Conservation (phyloP, 2,329 filamentous ascomycete species). For the Aspergillus vadensis region DNA sequence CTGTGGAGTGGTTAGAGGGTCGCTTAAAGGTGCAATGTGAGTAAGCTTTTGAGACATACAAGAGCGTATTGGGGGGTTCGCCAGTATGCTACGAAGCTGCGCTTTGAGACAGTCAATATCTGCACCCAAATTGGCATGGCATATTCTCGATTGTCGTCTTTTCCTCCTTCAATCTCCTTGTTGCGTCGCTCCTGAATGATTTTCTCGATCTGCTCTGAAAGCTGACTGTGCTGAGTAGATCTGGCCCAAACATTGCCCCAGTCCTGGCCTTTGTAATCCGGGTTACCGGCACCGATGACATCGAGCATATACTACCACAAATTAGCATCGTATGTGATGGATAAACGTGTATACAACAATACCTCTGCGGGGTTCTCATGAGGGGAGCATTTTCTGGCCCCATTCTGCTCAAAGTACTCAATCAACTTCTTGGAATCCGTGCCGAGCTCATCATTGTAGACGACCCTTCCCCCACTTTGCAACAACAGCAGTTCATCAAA, state of each 20-base stretch:
- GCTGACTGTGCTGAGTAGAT: conserved; percentile 52
- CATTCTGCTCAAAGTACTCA: conserved; percentile 67
- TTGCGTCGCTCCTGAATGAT: conserved; percentile 53
- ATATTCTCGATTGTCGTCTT: conserved; percentile 61
- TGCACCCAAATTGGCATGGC: conserved; percentile 62
- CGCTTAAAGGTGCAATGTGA: neutral
- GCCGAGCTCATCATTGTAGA: conserved; percentile 86
- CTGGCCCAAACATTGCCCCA: conserved; percentile 64
- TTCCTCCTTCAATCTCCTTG: conserved; percentile 39
- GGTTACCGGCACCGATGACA: conserved; percentile 64
- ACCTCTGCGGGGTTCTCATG: conserved; percentile 71
- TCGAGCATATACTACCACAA: conserved; percentile 78
- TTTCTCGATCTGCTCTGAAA: conserved; percentile 55
- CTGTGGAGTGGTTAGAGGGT: conserved; percentile 32
- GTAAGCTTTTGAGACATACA: conserved; percentile 24
- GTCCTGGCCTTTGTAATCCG: conserved; percentile 61
- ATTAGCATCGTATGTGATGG: neutral
- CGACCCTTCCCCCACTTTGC: conserved; percentile 74
- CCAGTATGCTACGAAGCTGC: conserved; percentile 66
- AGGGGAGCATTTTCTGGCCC: conserved; percentile 60
- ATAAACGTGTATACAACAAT: neutral
- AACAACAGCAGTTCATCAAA: conserved; percentile 82
- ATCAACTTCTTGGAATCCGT: conserved; percentile 72
- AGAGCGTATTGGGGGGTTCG: conserved; percentile 62
- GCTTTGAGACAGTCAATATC: conserved; percentile 55